Evolutionary conservation across 2,329 filamentous ascomycete genomes (phyloP), one percentile per base, ranked within the genome.

Genomic region (Bipolaris sorokiniana): DNA sequence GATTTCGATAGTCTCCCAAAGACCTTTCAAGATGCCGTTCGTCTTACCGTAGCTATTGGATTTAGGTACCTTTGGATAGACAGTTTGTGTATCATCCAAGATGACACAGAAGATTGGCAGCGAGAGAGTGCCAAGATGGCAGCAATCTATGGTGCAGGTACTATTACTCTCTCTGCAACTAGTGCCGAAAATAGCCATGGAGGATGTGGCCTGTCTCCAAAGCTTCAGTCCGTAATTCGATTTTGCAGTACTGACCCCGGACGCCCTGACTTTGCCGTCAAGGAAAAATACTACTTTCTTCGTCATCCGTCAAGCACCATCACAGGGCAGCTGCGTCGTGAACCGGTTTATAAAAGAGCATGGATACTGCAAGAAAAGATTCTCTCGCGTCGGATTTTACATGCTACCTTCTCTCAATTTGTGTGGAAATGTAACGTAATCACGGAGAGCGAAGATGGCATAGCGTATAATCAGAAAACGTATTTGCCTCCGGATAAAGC

Each of bases 281-380:
- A 38, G 6, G 13, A 26, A 36, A 23, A 28, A 15, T 2, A 16
- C 15, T n/a, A 1, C 10, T 22, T 2, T 23, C 11, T 10, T 5
- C 7, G 5, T 11, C 1, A 3, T 2, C n/a, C 11, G n/a, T 23
- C 11, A 13, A 18, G 33, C 20, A 18, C 41, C 9, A n/a, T 50
- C n/a, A 16, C 16, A 20, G 7, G 15, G 2, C 22, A 37, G 31
- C 42, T 46, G 13, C 20, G 13, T 2, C 2, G 38, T 22, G 46
- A 22, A 16, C 52, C 46, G 6, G 48, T 49, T 7, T 26, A 22
- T 13, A n/a, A 10, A 22, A 33, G 53, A n/a, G 53, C 53, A 13
- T 56, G 53, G 53, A 56, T 49, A 37, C 16, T 51, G 11, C 53
- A 56, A 41, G 47, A 56, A 3, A 28, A 49, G 18, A 7, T 51